Base-by-base conservation (phyloP, 345 rosid species). In the Microcos paniculata region DNA sequence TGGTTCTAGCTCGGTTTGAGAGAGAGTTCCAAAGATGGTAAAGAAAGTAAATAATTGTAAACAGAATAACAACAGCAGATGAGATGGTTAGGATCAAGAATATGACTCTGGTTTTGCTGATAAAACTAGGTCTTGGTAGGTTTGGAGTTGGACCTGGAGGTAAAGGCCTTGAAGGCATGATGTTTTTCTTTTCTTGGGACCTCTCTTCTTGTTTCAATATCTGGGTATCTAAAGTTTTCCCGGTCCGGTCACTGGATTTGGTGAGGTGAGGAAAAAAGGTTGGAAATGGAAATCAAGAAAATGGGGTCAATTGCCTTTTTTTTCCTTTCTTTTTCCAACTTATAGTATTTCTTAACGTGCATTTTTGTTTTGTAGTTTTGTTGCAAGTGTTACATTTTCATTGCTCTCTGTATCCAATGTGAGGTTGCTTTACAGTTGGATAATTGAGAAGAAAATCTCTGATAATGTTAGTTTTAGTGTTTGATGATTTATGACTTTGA, bases 161-260 rank as follows among this genome's bases (percentile, higher is more conserved):
- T 42, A 91, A 46, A 61, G 79, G 81, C 75, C 98, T 92, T 64
- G 98, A 89, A 82, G 98, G 97, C 98, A 94, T 94, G 71, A 46
- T 76, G 48, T 5, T 45, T 64, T 59, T 72, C 26, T 62, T 28
- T 4, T 35, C 40, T 35, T 31, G 56, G 59, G n/a, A 33, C 38
- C 28, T 7, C 14, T 55, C n/a, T 52, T 51, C 1, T 42, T 15
- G 52, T 61, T 74, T 77, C 53, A 21, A 53, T 12, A 67, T 68
- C 81, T 72, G 80, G 77, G 80, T 59, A 61, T 57, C 65, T 35
- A 3, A 30, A 71, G 57, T 30, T 68, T 48, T 77, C 35, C 13
- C 45, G 71, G 73, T 59, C 26, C 59, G 74, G 64, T 23, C 31
- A 30, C 15, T 67, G 21, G 56, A 75, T n/a, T 69, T 72, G 76